phyloP scores from a whole-genome alignment of 352 stramenopile genomes.

The Elongisporangium undulatum region DNA sequence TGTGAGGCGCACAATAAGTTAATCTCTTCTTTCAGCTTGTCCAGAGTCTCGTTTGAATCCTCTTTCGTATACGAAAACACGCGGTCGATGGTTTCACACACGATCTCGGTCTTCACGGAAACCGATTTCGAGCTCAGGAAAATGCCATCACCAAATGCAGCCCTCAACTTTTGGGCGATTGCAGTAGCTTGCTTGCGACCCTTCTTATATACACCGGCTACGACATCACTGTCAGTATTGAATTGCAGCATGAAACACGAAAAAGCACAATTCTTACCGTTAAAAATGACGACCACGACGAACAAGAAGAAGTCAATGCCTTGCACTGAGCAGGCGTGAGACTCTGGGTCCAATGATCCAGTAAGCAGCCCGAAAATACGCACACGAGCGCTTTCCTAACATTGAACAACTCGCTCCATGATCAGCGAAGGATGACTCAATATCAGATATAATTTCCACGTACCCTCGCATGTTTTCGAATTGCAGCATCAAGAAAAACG shows the following conservation, averaged over 20 bases:
- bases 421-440: neutral
- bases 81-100: constrained; percentile 66
- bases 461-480: constrained; percentile 58
- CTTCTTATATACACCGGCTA: constrained; percentile 66
- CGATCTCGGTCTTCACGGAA: constrained; percentile 48
- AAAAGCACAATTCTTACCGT: constrained; percentile 31
- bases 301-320: constrained; percentile 76
- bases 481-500: constrained; percentile 70
- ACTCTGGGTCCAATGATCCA: constrained; percentile 69
- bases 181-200: constrained; percentile 58
- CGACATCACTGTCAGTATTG: neutral
- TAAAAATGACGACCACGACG: constrained; percentile 74
- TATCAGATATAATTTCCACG: constrained; percentile 3
- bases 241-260: constrained; percentile 1
- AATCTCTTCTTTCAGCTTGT: constrained; percentile 57
- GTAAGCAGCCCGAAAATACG: constrained; percentile 66
- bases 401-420: constrained; percentile 1
- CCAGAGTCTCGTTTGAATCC: constrained; percentile 30
- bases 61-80: constrained; percentile 65
- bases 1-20: constrained; percentile 15
- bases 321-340: constrained; percentile 66
- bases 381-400: constrained; percentile 59
- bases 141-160: constrained; percentile 65
- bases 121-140: constrained; percentile 48
- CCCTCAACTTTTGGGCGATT: constrained; percentile 67